A percentile compares a stretch with the other conserved stretches of the same genome.
Evolutionary conservation across 2,329 filamentous ascomycete genomes (phyloP).

Genomic region (Aureobasidium mangrovei): DNA sequence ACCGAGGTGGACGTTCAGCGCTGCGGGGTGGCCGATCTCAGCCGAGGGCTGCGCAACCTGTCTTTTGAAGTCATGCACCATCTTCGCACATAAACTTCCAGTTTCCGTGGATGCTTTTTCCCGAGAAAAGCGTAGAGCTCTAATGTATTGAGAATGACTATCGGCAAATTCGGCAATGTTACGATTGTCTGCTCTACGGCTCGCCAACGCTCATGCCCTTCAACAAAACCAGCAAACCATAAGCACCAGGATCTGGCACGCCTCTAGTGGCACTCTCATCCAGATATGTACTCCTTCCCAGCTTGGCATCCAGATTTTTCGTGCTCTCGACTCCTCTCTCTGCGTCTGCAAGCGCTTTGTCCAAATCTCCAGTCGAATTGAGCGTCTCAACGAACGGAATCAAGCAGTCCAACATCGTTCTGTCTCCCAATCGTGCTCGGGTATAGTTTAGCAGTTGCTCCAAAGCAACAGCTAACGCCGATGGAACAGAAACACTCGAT

Average conservation of each 20-base stretch:
- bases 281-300: slow-evolving; percentile 29
- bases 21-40: too few species aligned
- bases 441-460: slow-evolving; percentile 27
- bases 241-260: slow-evolving; percentile 30
- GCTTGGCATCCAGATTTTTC: slow-evolving; percentile 27
- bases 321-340: slow-evolving; percentile 27
- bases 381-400: slow-evolving; percentile 28
- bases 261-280: slow-evolving; percentile 29
- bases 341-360: slow-evolving; percentile 21
- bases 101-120: too few species aligned
- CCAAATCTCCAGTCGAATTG: slow-evolving; percentile 17
- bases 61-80: too few species aligned
- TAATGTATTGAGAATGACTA: too few species aligned
- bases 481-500: slow-evolving; percentile 18
- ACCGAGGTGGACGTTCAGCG: too few species aligned
- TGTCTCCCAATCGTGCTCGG: slow-evolving; percentile 26
- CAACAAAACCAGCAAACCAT: slow-evolving; percentile 29
- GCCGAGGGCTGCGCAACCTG: too few species aligned
- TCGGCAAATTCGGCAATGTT: too few species aligned
- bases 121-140: too few species aligned
- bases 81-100: too few species aligned
- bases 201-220: slow-evolving; percentile 22
- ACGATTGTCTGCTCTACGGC: background rate
- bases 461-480: slow-evolving; percentile 23
- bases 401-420: slow-evolving; percentile 30